Conservation (phyloP, 1,284 basidiomycete genomes). For the Leccinum solheimii region DNA sequence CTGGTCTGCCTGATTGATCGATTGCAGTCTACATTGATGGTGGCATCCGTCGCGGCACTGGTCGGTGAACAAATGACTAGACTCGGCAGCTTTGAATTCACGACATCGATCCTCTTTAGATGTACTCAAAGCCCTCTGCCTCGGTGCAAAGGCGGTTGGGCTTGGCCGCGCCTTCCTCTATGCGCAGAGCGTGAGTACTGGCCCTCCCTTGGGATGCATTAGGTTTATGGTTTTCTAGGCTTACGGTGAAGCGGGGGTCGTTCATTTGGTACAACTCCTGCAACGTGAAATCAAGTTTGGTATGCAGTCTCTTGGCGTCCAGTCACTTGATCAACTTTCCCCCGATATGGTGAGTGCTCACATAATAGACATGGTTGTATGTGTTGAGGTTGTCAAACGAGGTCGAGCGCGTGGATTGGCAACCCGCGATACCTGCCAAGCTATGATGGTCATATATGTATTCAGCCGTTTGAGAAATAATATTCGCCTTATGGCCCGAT, state of each 20-base stretch:
- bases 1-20: slow-evolving; percentile 1
- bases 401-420: slow-evolving; percentile 69
- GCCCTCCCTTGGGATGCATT: slow-evolving; percentile 4
- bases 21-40: slow-evolving; percentile 83
- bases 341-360: slow-evolving; percentile 70
- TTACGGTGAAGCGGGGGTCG: slow-evolving; percentile 81
- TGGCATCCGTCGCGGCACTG: slow-evolving; percentile 81
- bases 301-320: slow-evolving; percentile 80
- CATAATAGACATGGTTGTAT: background rate
- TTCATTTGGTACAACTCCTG: slow-evolving; percentile 71
- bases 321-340: slow-evolving; percentile 64
- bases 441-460: slow-evolving; percentile 11
- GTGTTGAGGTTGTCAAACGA: slow-evolving; percentile 60
- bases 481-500: background rate
- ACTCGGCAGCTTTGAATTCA: slow-evolving; percentile 1
- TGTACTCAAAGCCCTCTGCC: slow-evolving; percentile 87
- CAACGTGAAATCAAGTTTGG: slow-evolving; percentile 79
- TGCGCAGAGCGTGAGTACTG: slow-evolving; percentile 71
- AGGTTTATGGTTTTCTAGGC: slow-evolving; percentile 48
- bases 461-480: background rate
- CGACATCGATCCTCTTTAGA: slow-evolving; percentile 41
- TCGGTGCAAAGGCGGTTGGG: slow-evolving; percentile 90
- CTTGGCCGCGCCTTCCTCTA: slow-evolving; percentile 88
- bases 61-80: slow-evolving; percentile 35
- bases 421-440: slow-evolving; percentile 38